Conservation (phyloP, 352 stramenopile species). For the Phytophthora megakarya region DNA sequence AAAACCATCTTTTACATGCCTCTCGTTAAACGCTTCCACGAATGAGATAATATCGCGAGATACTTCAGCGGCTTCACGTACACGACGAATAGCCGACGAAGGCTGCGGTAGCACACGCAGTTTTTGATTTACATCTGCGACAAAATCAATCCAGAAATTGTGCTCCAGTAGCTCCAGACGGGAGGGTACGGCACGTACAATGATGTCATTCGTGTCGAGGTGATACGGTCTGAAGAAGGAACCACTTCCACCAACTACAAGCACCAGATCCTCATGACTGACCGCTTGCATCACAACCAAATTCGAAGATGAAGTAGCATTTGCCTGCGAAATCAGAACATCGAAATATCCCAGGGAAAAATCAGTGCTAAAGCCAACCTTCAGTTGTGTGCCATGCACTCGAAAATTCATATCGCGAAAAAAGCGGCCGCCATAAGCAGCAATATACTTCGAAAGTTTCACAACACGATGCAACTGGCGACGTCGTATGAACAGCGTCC, state of each 20-base stretch:
- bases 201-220: constrained; percentile 84
- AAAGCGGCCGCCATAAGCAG: constrained; percentile 70
- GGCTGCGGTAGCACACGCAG: constrained; percentile 70
- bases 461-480: constrained; percentile 70
- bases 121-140: constrained; percentile 70
- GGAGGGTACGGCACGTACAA: constrained; percentile 74
- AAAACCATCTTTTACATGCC: constrained; percentile 62
- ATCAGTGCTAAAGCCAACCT: constrained; percentile 84
- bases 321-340: constrained; percentile 56
- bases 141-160: constrained; percentile 86
- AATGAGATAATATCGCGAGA: constrained; percentile 52
- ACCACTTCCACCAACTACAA: constrained; percentile 73
- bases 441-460: constrained; percentile 68
- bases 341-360: constrained; percentile 87
- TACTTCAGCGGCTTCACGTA: constrained; percentile 33
- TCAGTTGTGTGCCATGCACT: constrained; percentile 73
- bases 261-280: constrained; percentile 39
- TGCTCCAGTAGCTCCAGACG: constrained; percentile 73
- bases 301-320: constrained; percentile 33
- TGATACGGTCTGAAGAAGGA: constrained; percentile 85
- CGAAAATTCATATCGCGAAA: constrained; percentile 85
- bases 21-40: constrained; percentile 62
- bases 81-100: constrained; percentile 43
- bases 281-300: constrained; percentile 35
- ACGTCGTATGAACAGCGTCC: constrained; percentile 68